Base-by-base conservation (phyloP, 768 basidiomycete species). In the Cystoderma amianthinum region DNA sequence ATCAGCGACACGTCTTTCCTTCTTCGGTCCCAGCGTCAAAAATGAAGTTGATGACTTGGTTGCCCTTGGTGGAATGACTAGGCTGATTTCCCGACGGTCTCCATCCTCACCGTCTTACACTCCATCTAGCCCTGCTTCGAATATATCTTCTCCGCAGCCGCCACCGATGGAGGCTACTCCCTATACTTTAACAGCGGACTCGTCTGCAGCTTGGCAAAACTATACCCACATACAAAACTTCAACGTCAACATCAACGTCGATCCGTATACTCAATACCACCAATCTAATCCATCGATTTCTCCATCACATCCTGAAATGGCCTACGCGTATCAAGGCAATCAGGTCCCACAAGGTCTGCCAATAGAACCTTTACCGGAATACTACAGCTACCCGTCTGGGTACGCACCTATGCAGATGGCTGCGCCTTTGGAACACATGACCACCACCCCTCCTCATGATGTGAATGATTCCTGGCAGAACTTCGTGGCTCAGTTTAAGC, bases 21-120 rank as follows among this genome's bases (percentile, higher is more conserved):
- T 59, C 43, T 61, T 60, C 48, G 56, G 62, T 37, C 57, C 69
- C 4, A 65, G 57, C 13, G 60, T 78, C 44, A 81, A 82, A 54
- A 70, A 67, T 41, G 82, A 82, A 50, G 69, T 68, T 18, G 80
- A 82, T 28, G 81, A 80, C 42, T 52, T 82, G 28, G 71, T 76
- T 4, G 73, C 72, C 2, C 68, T 83, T 9, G 76, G 78, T 17
- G 81, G 82, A 2, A 74, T 74, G 61, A 82, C 80, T 6, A 70
- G 80, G 16, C 68, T 83, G 2, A 74, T 85, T 0, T 59, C 79
- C 1, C 65, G 76, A 11, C 69, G 72, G 46, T 58, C 69, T 15
- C 65, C 71, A 4, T 62, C 68, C 6, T 68, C 76, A 1, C 68
- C 76, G 0, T 68, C 75, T 2, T 59, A 64, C 32, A 58, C 68